Conservation (phyloP, 1,139 yeast species). For the Blastobotrys apis region DNA sequence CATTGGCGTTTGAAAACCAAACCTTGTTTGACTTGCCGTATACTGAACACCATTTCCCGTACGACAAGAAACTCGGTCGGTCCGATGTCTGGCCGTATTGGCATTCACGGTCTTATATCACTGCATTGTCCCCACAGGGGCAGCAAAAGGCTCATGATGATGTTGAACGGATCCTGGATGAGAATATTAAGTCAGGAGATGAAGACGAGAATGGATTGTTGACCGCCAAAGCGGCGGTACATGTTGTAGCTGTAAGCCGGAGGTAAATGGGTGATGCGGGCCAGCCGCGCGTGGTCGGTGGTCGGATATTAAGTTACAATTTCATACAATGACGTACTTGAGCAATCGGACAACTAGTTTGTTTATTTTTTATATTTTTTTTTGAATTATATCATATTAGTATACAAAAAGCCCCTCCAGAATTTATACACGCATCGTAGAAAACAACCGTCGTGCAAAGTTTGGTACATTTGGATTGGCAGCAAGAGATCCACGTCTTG, state of each 20-base stretch:
- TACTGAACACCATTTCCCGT: slow-evolving; percentile 37
- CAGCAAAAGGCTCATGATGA: slow-evolving; percentile 35
- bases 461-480: too few relatives aligned
- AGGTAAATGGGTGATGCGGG: too few relatives aligned
- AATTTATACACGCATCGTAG: too few relatives aligned
- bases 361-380: too few relatives aligned
- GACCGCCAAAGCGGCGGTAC: slow-evolving; percentile 19
- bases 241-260: slow-evolving; percentile 15
- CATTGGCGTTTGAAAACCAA: slow-evolving; percentile 36
- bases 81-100: slow-evolving; percentile 48
- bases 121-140: slow-evolving; percentile 42
- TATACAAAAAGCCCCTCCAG: neutral
- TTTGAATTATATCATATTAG: neutral
- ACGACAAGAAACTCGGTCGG: slow-evolving; percentile 21
- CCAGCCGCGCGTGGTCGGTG: too few relatives aligned
- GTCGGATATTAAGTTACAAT: too few relatives aligned
- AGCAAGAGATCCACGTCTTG: too few relatives aligned
- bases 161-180: slow-evolving; percentile 33
- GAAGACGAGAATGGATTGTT: slow-evolving; percentile 14
- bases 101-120: slow-evolving; percentile 57
- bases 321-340: too few relatives aligned
- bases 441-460: too few relatives aligned
- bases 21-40: slow-evolving; percentile 35
- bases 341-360: too few relatives aligned
- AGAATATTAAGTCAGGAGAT: slow-evolving; percentile 16